Percentiles rank a stretch among this genome's conserved stretches.
phyloP scores from a whole-genome alignment of 768 basidiomycete species.

The Peribolospora kevripleyi region DNA sequence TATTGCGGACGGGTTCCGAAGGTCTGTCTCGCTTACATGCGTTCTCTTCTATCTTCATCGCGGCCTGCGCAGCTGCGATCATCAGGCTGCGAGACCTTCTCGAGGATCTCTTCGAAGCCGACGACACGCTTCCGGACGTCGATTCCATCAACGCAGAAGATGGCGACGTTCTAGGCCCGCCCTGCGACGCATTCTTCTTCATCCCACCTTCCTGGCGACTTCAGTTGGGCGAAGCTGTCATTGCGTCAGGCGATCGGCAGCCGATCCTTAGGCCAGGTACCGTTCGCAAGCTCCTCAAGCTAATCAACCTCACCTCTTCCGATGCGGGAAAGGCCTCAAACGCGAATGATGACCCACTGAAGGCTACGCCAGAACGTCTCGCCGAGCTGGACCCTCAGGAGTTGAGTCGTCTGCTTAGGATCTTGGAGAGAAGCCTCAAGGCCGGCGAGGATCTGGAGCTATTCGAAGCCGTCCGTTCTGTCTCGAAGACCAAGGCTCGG shows the following conservation, averaged over 20 bases:
- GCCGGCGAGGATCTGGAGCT: slow-evolving; percentile 52
- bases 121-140: slow-evolving; percentile 32
- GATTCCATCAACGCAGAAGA: slow-evolving; percentile 24
- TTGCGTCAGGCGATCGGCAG: slow-evolving; percentile 24
- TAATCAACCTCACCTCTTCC: slow-evolving; percentile 25
- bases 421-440: slow-evolving; percentile 54
- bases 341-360: slow-evolving; percentile 15
- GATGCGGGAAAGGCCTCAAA: slow-evolving; percentile 31
- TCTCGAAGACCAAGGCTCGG: not conserved
- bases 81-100: slow-evolving; percentile 53
- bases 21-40: not conserved
- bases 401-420: slow-evolving; percentile 43
- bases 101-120: slow-evolving; percentile 64
- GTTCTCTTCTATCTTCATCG: not conserved
- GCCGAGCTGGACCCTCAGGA: slow-evolving; percentile 40
- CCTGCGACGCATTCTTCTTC: slow-evolving; percentile 37
- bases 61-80: slow-evolving; percentile 28
- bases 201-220: slow-evolving; percentile 17
- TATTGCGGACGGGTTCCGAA: not conserved
- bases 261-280: slow-evolving; percentile 36
- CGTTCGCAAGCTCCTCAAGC: slow-evolving; percentile 44
- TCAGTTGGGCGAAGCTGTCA: slow-evolving; percentile 22
- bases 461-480: slow-evolving; percentile 24
- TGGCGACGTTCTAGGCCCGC: slow-evolving; percentile 28
- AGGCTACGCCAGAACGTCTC: slow-evolving; percentile 31